A percentile compares a stretch with the other conserved stretches of the same genome.
Conservation (phyloP, 768 basidiomycete species). For the Pholiota conissans region DNA sequence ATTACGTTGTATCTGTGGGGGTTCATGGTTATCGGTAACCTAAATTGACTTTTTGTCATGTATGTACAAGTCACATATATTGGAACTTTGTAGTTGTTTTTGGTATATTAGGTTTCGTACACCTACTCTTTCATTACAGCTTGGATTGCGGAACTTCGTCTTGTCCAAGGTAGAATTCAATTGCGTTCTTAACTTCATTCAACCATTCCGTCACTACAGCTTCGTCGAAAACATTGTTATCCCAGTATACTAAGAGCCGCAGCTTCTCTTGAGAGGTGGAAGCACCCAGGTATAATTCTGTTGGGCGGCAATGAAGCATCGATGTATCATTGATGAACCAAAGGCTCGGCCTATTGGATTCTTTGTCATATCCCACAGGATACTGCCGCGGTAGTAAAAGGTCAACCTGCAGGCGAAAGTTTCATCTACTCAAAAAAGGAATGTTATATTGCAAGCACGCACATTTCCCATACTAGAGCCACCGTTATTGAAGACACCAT, state of each 20-base stretch:
- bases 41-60: background rate
- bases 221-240: conserved; percentile 46
- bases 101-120: background rate
- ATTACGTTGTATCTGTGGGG: conserved; percentile 69
- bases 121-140: conserved; percentile 2
- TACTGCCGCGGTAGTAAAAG: conserved; percentile 33
- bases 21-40: conserved; percentile 45
- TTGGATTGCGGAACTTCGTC: background rate
- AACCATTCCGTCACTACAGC: conserved; percentile 46
- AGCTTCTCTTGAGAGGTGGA: conserved; percentile 32
- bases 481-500: conserved; percentile 28
- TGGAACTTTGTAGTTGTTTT: conserved; percentile 1
- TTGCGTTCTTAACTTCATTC: conserved; percentile 37
- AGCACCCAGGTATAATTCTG: conserved; percentile 49
- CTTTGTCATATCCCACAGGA: conserved; percentile 23
- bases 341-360: conserved; percentile 14
- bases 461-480: conserved; percentile 45
- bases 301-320: conserved; percentile 42
- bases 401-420: conserved; percentile 28
- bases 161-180: conserved; percentile 31
- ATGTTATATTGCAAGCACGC: conserved; percentile 6
- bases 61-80: background rate
- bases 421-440: background rate
- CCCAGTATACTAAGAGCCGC: conserved; percentile 36
- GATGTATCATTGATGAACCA: conserved; percentile 16